These are phyloP conservation scores for Trichoderma koningii DNA, from an alignment of 2,329 filamentous ascomycete species.

Conservation along the genomic window DNA sequence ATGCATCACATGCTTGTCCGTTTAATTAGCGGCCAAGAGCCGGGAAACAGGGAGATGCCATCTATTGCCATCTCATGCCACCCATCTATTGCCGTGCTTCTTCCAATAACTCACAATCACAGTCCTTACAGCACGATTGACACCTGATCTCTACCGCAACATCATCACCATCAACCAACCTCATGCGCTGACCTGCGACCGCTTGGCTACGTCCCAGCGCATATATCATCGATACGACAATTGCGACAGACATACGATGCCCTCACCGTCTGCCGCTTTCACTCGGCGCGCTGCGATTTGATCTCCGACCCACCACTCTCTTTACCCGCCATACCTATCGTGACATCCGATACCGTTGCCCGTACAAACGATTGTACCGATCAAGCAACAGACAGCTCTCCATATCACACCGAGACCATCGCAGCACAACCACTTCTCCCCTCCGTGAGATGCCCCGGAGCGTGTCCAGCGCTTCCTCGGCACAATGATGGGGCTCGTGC, in stretches of 20 bases:
- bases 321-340: background rate
- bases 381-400: background rate
- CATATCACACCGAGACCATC: background rate
- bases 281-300: constrained; percentile 15
- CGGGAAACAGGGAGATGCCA: constrained; percentile 22
- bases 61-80: constrained; percentile 17
- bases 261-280: background rate
- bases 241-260: background rate
- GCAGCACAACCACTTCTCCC: background rate
- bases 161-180: too few relatives aligned
- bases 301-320: constrained; percentile 13
- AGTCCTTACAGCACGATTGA: background rate
- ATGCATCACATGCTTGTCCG: constrained; percentile 25
- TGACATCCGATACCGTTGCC: background rate
- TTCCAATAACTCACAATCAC: background rate
- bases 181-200: too few relatives aligned
- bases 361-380: background rate
- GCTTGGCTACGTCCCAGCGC: background rate
- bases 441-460: constrained; percentile 34
- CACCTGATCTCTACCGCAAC: background rate
- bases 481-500: constrained; percentile 46
- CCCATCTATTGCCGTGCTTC: background rate
- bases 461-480: constrained; percentile 40
- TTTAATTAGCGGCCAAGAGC: constrained; percentile 23
- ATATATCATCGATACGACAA: too few relatives aligned